Evolutionary conservation across 768 basidiomycete species (phyloP).

Genomic region (Phylloporus sp.): DNA sequence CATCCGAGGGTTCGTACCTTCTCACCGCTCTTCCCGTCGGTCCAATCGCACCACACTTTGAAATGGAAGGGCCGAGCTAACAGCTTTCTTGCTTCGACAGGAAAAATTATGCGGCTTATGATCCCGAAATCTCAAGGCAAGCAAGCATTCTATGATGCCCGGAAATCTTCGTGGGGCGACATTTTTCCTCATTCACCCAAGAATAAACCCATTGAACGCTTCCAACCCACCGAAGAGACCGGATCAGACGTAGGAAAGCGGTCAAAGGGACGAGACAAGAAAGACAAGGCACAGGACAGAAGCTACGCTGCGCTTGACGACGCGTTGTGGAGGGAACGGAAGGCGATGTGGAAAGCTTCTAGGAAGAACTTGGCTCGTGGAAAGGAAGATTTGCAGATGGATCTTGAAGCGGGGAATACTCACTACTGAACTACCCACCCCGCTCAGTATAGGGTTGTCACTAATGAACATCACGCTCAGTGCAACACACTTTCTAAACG

Average conservation of each 20-base stretch:
- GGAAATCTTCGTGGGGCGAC: constrained; percentile 93
- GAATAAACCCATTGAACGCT: constrained; percentile 65
- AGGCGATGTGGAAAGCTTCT: constrained; percentile 30
- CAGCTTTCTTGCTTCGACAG: constrained; percentile 38
- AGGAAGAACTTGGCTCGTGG: constrained; percentile 12
- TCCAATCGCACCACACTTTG: background rate
- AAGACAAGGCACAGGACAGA: constrained; percentile 21
- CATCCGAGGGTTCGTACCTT: constrained; percentile 59
- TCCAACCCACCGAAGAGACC: constrained; percentile 34
- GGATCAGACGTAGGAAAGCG: constrained; percentile 62
- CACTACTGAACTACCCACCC: constrained; percentile 3
- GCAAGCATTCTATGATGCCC: constrained; percentile 90
- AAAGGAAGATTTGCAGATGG: constrained; percentile 2
- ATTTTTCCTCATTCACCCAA: constrained; percentile 89
- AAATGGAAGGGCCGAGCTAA: constrained; percentile 4
- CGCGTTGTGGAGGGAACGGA: constrained; percentile 38
- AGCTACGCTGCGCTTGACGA: constrained; percentile 29
- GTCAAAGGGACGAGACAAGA: constrained; percentile 23
- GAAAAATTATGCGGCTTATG: constrained; percentile 86
- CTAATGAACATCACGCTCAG: background rate
- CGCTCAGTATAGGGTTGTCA: background rate
- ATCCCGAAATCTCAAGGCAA: constrained; percentile 95
- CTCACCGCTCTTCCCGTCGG: constrained; percentile 6
- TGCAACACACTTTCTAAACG: background rate
- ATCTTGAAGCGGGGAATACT: constrained; percentile 6